A percentile compares a stretch with the other conserved stretches of the same genome.
Evolutionary conservation across 176 grass and related monocot species (phyloP).

Genomic region (Oryza coarctata): DNA sequence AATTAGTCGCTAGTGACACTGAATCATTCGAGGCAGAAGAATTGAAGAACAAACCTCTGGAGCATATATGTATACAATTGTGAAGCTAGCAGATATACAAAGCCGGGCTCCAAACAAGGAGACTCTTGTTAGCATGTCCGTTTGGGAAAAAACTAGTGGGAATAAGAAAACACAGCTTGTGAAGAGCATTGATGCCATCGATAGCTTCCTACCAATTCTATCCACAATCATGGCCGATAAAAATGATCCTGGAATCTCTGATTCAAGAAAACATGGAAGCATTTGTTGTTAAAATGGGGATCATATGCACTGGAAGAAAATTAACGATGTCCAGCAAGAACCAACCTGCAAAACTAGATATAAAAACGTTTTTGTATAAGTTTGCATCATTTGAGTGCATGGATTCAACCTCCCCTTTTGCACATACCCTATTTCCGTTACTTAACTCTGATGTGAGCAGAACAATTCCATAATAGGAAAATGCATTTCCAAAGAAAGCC

Average conservation of each 20-base stretch:
- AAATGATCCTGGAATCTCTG: conserved; percentile 88
- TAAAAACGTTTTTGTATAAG: conserved; percentile 89
- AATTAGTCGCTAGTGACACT: not conserved
- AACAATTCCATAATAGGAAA: conserved; percentile 97
- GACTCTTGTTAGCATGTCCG: conserved; percentile 58
- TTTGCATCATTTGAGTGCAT: conserved; percentile 53
- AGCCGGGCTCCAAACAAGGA: conserved; percentile 81
- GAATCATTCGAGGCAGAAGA: not conserved
- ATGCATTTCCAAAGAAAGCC: conserved; percentile 94
- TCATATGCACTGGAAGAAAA: conserved; percentile 1
- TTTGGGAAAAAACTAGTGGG: conserved; percentile 74
- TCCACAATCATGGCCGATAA: conserved; percentile 82
- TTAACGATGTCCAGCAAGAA: not conserved
- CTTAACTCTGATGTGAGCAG: conserved; percentile 89
- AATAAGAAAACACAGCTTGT: conserved; percentile 70
- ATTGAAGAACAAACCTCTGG: conserved; percentile 94
- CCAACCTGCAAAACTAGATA: conserved; percentile 95
- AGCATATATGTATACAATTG: conserved; percentile 91
- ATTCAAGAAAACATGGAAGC: conserved; percentile 35
- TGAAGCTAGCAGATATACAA: conserved; percentile 87
- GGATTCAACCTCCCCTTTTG: conserved; percentile 52
- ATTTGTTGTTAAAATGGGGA: not conserved
- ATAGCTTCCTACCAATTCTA: conserved; percentile 80
- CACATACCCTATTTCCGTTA: conserved; percentile 70
- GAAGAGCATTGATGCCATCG: conserved; percentile 93